Evolutionary conservation across 306 rosid species (phyloP), one percentile per base, ranked within the genome.

Genomic region (Trifolium dubium): DNA sequence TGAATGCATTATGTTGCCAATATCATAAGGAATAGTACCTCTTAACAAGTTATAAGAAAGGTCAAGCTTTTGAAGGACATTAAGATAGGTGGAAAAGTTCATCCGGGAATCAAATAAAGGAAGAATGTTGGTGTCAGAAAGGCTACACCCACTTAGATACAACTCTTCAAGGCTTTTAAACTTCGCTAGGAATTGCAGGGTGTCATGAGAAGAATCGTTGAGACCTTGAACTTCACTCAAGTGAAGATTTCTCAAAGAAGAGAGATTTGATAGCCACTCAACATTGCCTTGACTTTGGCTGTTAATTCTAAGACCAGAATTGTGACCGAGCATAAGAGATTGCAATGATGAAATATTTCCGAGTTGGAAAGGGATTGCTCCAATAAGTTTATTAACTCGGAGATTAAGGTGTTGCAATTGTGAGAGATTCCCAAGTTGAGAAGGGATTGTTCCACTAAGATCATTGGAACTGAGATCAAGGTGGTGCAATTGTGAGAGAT

Each of bases 1-100:
- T 44, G 69, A 73, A 46, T 60, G 47, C 77, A 73, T 73, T 46
- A 2, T 32, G 61, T 47, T 44, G 5, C 69, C 77, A 18, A 73
- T 17, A 73, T 73, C 61, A 61, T 46, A 50, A 0, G 70, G 70
- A 47, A 61, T 15, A 49, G 10, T 3, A 18, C 62, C 69, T 47
- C 10, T 31, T 32, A 73, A 17, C 15, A 46, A 1, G 47, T 73
- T 73, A n/a, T 0, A 0, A 0, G 6, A 0, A 61, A 61, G 69
- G n/a, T 6, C 1, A 15, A 73, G 49, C 1, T 15, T 0, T 10
- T 61, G 69, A 18, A 73, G 77, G 50, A 32, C n/a, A 46, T 47
- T 0, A 0, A 41, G 43, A 14, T 5, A 72, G 17, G 34, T 53
- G 28, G 64, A 51, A 14, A n/a, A n/a, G 53, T 64, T 56, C 15